Conservation (phyloP, 345 rosid genomes). For the Populus simonii region DNA sequence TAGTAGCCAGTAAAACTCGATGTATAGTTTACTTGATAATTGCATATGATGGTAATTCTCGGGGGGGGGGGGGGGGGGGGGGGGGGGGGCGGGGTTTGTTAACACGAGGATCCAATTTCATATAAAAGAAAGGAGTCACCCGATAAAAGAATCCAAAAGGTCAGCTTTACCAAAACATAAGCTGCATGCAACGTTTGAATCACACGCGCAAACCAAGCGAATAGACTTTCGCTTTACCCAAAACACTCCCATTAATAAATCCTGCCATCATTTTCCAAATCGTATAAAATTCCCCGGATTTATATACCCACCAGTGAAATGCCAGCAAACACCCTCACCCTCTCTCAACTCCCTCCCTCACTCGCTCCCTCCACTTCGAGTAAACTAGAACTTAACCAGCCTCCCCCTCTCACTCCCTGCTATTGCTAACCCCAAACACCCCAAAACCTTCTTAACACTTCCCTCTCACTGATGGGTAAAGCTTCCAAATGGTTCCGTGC, state of each 20-base stretch:
- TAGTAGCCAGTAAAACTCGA: too few species aligned
- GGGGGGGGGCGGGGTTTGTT: too few species aligned
- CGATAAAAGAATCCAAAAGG: too few species aligned
- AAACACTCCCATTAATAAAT: neutral
- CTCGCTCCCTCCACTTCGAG: neutral
- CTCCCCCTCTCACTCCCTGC: neutral
- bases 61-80: too few species aligned
- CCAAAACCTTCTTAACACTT: neutral
- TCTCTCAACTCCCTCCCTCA: too few species aligned
- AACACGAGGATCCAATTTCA: too few species aligned
- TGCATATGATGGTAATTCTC: too few species aligned
- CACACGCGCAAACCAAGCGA: neutral
- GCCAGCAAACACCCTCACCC: neutral
- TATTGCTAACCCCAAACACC: conserved; percentile 4
- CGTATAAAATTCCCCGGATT: neutral
- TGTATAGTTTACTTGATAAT: too few species aligned
- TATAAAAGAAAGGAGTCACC: too few species aligned
- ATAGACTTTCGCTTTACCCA: neutral
- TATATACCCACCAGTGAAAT: neutral
- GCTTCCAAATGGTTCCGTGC: conserved; percentile 75
- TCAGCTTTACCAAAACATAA: too few species aligned
- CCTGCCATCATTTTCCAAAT: neutral
- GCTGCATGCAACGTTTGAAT: neutral
- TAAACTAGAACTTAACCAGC: neutral
- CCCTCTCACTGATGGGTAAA: conserved; percentile 55